Evolutionary conservation across 306 rosid genomes (phyloP), one percentile per base, ranked within the genome.

Genomic region (Acacia melanoxylon): DNA sequence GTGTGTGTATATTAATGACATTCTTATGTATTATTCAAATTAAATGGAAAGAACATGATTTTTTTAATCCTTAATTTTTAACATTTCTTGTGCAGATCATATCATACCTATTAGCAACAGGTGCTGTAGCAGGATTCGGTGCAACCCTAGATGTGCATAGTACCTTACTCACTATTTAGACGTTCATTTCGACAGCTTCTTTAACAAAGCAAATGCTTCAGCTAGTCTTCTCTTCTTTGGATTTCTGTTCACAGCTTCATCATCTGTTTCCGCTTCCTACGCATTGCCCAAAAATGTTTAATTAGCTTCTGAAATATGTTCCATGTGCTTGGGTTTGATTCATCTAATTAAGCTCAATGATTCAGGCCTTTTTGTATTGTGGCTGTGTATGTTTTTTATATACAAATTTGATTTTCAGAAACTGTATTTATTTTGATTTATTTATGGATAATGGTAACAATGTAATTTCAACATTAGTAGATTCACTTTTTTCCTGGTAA

Each of bases 81-180:
- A 8, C 1, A 24, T 24, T 61, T 61, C 1, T 3, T 25, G 37
- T 13, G 5, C 86, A 92, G 97, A 24, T 91, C 0, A 78, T 88
- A 31, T 85, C 93, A 61, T 92, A 88, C 45, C 4, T 89, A 52
- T 49, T 92, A 65, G 82, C 89, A 35, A 86, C 93, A 0, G 95
- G 91, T 10, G 83, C 91, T 10, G 92, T 89, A 0, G 92, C 93
- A 25, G 97, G 92, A 74, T 88, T 85, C 73, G 94, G 93, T 7
- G 79, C 83, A 20, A 74, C 90, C 0, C 31, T 67, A 11, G 97
- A 91, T 61, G 2, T 88, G 24, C 75, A 68, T 16, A 24, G 48
- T 13, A 0, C 10, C 5, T 14, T 73, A 65, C 42, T 15, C 16
- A 6, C 6, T 2, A n/a, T 10, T 0, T 0, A 17, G 63, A 4